Evolutionary conservation across 768 basidiomycete genomes (phyloP).

Genomic region (Xerocomellus intermedius): DNA sequence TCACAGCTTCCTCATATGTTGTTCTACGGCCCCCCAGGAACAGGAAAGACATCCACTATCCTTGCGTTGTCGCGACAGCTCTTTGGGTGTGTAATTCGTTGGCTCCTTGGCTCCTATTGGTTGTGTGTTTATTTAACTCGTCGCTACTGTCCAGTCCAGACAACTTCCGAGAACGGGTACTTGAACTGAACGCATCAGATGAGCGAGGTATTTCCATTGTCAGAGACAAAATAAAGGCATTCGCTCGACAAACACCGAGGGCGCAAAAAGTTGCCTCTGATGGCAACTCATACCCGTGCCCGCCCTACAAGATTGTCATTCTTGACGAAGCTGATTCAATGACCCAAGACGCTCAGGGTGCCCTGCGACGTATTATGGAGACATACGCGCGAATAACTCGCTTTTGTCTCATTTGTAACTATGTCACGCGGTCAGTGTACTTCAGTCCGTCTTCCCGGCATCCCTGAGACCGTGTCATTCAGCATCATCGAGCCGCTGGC

Average conservation of each 20-base stretch:
- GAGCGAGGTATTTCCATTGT: conserved; percentile 97
- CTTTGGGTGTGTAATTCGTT: conserved; percentile 68
- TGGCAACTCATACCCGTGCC: conserved; percentile 87
- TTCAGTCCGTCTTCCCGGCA: not conserved
- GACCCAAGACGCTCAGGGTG: conserved; percentile 99
- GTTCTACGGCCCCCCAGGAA: conserved; percentile 98
- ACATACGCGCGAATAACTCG: conserved; percentile 96
- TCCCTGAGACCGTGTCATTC: conserved; percentile 2
- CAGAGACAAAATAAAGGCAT: conserved; percentile 97
- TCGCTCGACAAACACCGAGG: conserved; percentile 88
- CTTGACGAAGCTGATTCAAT: conserved; percentile 99
- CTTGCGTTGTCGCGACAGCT: conserved; percentile 90
- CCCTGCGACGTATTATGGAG: conserved; percentile 98
- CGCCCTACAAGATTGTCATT: conserved; percentile 98
- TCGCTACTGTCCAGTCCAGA: conserved; percentile 65
- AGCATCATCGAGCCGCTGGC: conserved; percentile 99
- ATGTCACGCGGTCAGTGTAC: conserved; percentile 84
- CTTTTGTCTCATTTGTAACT: conserved; percentile 98
- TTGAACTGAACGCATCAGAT: conserved; percentile 98
- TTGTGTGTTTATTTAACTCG: not conserved
- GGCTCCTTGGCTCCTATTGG: not conserved
- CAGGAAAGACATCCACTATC: conserved; percentile 98
- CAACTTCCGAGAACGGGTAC: conserved; percentile 87
- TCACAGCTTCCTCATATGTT: conserved; percentile 97
- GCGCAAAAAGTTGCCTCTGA: conserved; percentile 74